Conservation (phyloP, 2,329 filamentous ascomycete species). For the Colletotrichum falcatum region DNA sequence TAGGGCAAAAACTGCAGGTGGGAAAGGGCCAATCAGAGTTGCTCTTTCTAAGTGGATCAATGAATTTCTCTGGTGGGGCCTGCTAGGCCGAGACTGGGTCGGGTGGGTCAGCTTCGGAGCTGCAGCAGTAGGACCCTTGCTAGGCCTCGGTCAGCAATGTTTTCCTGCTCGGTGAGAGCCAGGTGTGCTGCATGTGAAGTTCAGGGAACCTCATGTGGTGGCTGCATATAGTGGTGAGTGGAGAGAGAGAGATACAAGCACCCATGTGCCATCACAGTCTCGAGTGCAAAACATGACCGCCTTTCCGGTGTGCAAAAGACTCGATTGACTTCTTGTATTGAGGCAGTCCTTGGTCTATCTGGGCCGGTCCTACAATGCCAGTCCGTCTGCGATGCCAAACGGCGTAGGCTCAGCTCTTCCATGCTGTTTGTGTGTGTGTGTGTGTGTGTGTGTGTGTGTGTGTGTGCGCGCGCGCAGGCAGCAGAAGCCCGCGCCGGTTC, state of each 20-base stretch:
- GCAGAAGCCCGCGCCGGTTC: background rate
- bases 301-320: background rate
- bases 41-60: background rate
- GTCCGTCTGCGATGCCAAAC: background rate
- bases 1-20: constrained; percentile 7
- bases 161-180: background rate
- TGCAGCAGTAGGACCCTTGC: constrained; percentile 2
- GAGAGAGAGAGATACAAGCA: background rate
- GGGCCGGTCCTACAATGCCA: background rate
- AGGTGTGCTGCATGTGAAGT: background rate
- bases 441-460: background rate
- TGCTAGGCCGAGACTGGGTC: background rate
- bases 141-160: background rate
- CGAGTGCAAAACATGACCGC: too few relatives aligned
- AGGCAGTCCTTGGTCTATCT: constrained; percentile 18
- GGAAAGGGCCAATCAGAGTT: background rate
- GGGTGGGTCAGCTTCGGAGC: background rate
- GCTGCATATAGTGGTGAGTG: background rate
- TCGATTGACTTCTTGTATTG: constrained; percentile 10
- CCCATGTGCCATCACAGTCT: background rate
- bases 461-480: background rate
- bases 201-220: background rate
- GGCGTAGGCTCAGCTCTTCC: constrained; percentile 5
- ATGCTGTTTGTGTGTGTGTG: background rate
- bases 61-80: background rate